A percentile compares a stretch with the other conserved stretches of the same genome.
phyloP scores from a whole-genome alignment of 1,284 basidiomycete genomes.

The Microbotryum intermedium region DNA sequence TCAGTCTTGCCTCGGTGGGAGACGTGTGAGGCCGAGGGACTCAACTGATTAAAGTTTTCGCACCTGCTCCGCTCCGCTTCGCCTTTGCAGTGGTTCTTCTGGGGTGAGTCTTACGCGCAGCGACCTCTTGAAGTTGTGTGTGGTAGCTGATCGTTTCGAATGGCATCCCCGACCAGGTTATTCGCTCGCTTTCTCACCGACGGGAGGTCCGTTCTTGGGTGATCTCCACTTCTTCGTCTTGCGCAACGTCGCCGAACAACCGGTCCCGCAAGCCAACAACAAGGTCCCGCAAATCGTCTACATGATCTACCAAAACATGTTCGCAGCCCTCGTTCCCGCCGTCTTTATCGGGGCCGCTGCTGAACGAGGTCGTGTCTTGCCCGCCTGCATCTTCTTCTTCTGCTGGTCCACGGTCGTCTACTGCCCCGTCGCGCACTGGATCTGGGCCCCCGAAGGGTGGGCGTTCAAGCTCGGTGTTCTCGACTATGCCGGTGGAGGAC shows the following conservation, averaged over 20 bases:
- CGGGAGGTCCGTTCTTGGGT: slow-evolving; percentile 58
- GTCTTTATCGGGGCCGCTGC: slow-evolving; percentile 71
- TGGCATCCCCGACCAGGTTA: slow-evolving; percentile 21
- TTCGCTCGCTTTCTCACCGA: slow-evolving; percentile 49
- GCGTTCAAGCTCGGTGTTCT: slow-evolving; percentile 35
- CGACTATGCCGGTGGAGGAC: slow-evolving; percentile 43
- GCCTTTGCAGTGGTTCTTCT: slow-evolving; percentile 37
- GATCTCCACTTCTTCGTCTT: slow-evolving; percentile 54
- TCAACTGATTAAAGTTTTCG: background rate
- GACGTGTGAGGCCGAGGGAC: background rate
- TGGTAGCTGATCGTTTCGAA: background rate
- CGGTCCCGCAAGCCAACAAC: slow-evolving; percentile 55
- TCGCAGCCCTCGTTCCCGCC: slow-evolving; percentile 61
- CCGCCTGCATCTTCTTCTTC: slow-evolving; percentile 80
- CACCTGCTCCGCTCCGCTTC: background rate
- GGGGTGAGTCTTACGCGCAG: slow-evolving; percentile 29
- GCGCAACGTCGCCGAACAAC: slow-evolving; percentile 60
- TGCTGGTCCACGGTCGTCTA: slow-evolving; percentile 52
- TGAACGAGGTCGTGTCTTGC: slow-evolving; percentile 77
- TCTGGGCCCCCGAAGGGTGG: slow-evolving; percentile 29
- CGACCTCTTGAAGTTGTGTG: background rate
- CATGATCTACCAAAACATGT: slow-evolving; percentile 77
- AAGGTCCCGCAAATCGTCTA: slow-evolving; percentile 46
- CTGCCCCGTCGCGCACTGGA: slow-evolving; percentile 30
- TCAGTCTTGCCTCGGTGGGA: background rate